Percentiles rank a stretch among this genome's conserved stretches.
Evolutionary conservation across 1,284 basidiomycete species (phyloP).

Genomic region (Cronartium quercuum): DNA sequence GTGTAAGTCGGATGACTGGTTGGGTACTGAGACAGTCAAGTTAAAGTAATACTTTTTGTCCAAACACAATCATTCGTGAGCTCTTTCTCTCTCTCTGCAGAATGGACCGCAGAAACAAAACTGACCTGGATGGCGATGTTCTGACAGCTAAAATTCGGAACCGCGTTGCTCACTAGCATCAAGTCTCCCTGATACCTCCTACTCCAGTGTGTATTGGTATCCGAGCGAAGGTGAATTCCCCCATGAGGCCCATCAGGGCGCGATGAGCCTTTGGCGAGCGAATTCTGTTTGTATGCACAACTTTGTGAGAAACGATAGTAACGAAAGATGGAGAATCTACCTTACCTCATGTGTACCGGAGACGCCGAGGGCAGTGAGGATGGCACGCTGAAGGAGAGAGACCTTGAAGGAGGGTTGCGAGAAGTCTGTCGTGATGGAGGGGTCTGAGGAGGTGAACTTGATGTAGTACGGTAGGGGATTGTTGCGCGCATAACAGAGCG

Average conservation of each 20-base stretch:
- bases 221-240: not conserved
- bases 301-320: too few relatives aligned
- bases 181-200: conserved; percentile 4
- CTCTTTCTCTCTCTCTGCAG: not conserved
- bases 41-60: conserved; percentile 5
- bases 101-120: not conserved
- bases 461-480: conserved; percentile 6
- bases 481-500: not conserved
- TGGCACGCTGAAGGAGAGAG: not conserved
- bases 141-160: not conserved
- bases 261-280: not conserved
- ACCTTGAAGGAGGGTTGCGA: not conserved
- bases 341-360: conserved; percentile 1
- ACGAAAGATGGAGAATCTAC: not conserved
- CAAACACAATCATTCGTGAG: not conserved
- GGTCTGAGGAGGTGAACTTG: conserved; percentile 2
- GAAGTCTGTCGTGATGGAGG: not conserved
- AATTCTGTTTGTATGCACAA: not conserved
- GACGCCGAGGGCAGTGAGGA: not conserved
- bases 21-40: conserved; percentile 6
- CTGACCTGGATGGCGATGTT: conserved; percentile 14
- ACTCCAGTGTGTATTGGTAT: not conserved
- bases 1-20: not conserved
- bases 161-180: not conserved
- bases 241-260: not conserved